Evolutionary conservation across 2,329 filamentous ascomycete genomes (phyloP).

Genomic region (Waltergamsia citrina): DNA sequence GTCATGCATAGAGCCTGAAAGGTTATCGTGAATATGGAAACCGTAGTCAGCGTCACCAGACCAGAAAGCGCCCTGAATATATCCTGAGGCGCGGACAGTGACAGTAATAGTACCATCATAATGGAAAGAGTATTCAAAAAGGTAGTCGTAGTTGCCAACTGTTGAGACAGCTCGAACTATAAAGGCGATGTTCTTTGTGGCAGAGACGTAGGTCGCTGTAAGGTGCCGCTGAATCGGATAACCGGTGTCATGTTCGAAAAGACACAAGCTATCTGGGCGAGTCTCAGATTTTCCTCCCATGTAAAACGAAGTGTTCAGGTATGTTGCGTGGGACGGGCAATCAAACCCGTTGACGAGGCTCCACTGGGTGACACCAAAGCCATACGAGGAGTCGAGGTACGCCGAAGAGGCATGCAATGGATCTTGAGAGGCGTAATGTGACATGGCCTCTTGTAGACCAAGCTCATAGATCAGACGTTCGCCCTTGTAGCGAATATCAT

Average conservation of each 20-base stretch:
- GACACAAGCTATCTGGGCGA: constrained; percentile 40
- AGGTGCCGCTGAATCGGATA: constrained; percentile 40
- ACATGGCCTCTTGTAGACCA: constrained; percentile 40
- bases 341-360: constrained; percentile 37
- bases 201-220: constrained; percentile 26
- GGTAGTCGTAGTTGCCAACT: constrained; percentile 33
- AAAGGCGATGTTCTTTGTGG: constrained; percentile 38
- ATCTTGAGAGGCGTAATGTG: constrained; percentile 36
- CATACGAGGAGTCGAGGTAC: constrained; percentile 35
- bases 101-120: constrained; percentile 27
- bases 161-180: constrained; percentile 27
- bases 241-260: constrained; percentile 42
- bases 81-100: constrained; percentile 26
- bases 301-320: constrained; percentile 34
- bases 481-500: constrained; percentile 44
- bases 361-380: constrained; percentile 33
- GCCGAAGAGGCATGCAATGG: constrained; percentile 30
- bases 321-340: constrained; percentile 37
- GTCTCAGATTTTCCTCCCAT: constrained; percentile 28
- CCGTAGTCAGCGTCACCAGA: constrained; percentile 22
- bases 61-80: constrained; percentile 26
- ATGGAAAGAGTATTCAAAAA: constrained; percentile 24
- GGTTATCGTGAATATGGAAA: constrained; percentile 21
- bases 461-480: constrained; percentile 46
- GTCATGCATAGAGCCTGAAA: constrained; percentile 27